Evolutionary conservation across 192 early-diverging fungal genomes (phyloP).

Genomic region (Linnemannia hyalina): DNA sequence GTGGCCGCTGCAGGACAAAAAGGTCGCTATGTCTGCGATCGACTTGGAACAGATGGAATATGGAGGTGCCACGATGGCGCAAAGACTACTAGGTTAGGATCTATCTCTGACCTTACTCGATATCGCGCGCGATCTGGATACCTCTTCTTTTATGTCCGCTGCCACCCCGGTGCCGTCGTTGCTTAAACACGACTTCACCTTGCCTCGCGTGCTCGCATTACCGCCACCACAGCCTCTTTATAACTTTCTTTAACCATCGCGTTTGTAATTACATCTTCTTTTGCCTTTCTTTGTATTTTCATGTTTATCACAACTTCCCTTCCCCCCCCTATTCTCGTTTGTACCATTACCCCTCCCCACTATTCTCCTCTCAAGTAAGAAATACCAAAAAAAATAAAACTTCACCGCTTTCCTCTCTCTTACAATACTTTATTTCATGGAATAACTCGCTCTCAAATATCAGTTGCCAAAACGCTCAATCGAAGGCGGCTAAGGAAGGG

Average conservation of each 20-base stretch:
- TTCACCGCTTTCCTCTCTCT: not conserved
- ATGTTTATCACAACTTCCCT: not conserved
- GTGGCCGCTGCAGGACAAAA: not conserved
- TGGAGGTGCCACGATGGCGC: constrained; percentile 30
- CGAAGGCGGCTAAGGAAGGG: not conserved
- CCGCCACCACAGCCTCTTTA: not conserved
- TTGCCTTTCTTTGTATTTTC: constrained; percentile 3
- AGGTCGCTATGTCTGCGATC: constrained; percentile 37
- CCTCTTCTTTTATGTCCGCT: constrained; percentile 43
- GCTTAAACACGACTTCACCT: too few relatives aligned
- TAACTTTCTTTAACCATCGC: not conserved
- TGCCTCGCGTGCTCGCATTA: too few relatives aligned
- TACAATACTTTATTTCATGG: not conserved
- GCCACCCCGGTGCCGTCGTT: not conserved
- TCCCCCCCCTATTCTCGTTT: not conserved
- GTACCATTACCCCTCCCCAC: constrained; percentile 2
- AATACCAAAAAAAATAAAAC: not conserved
- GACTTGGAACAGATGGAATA: constrained; percentile 24
- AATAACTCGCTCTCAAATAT: too few relatives aligned
- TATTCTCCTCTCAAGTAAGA: not conserved
- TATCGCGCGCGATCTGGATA: constrained; percentile 32
- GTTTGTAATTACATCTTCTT: not conserved
- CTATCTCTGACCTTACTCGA: constrained; percentile 23
- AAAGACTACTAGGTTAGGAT: constrained; percentile 21
- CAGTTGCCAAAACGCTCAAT: not conserved